Evolutionary conservation across 2,329 filamentous ascomycete species (phyloP), one percentile per base, ranked within the genome.

Genomic region (Anisogramma anomala): DNA sequence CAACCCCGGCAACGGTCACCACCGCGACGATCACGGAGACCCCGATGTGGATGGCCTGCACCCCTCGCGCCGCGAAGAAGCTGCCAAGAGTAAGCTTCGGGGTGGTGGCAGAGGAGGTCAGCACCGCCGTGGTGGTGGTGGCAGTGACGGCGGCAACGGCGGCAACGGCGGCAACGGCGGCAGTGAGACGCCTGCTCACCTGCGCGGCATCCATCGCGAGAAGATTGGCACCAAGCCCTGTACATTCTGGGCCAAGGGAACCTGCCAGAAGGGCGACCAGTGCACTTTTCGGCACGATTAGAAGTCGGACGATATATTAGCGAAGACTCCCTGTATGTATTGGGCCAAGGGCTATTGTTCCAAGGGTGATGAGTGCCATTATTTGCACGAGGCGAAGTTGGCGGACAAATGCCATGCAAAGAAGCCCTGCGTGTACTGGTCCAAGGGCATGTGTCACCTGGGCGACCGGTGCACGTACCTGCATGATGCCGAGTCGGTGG

Each of bases 241-340:
- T 57, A 71, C 71, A 15, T 86, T 84, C 57, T 85, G 69, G 67
- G 69, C 74, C 43, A 74, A 82, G 54, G 81, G 81, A 11, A 79
- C 78, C 54, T 85, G 82, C 60, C 75, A 74, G 6, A 79, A 84
- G 55, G 82, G 82, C 17, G 78, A 81, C 26, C 77, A 77, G 52
- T 85, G 82, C 62, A 84, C 81, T 2, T 86, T 81, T 58, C 70
- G 80, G 42, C 82, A 86, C 54, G 78, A 83, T 31, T 61, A 44
- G 41, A 6, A n/a, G 26, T 14, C 32, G 23, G n/a, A n/a, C n/a
- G n/a, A n/a, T n/a, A n/a, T n/a, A n/a, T n/a, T n/a, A n/a, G 26
- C 26, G 11, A 10, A n/a, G 4, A 27, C 5, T 4, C 4, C 26
- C 11, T 27, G 26, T n/a, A 4, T 10, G 26, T n/a, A 10, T 10